Base-by-base conservation (phyloP, 306 rosid genomes). In the Spatholobus suberectus region DNA sequence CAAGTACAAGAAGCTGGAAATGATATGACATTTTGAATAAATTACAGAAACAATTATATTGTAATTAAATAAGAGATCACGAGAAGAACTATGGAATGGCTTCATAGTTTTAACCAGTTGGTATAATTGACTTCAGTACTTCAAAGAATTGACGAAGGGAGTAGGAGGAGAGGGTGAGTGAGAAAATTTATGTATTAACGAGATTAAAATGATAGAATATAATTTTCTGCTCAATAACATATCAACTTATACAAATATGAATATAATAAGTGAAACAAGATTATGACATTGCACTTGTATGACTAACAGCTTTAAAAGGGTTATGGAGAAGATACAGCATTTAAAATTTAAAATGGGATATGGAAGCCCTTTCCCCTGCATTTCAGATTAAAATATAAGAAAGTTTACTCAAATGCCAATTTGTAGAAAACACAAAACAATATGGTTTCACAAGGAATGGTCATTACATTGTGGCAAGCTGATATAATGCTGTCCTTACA, bases 1-100 rank as follows among this genome's bases (percentile, higher is more conserved):
- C 67, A 26, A n/a, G 63, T 38, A 40, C 32, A 38, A 5, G 29
- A 78, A 47, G 40, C 66, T 47, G 65, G 11, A 46, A 59, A 76
- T 26, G 24, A 17, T 52, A 21, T 65, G 15, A 65, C n/a, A 32
- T 37, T 81, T 24, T 18, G 46, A 71, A 78, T 40, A 77, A 44
- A 47, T 70, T 59, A 38, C 75, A 27, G 10, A 37, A 59, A 83
- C 73, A 67, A 65, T 6, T 68, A 3, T 41, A 46, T 11, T 35
- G 37, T 68, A 73, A 44, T 46, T 32, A 47, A 54, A 82, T 21
- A 18, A 52, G 69, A 54, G 55, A 76, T 55, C 21, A 43, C 8
- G 34, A 51, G 52, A 82, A 82, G 32, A 82, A 52, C 20, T 68
- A 44, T 68, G 44, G 20, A 67, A 34, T 29, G 21, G 34, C 47